Evolutionary conservation across 2,329 filamentous ascomycete species (phyloP).

Genomic region (Paramyrothecium sp.): DNA sequence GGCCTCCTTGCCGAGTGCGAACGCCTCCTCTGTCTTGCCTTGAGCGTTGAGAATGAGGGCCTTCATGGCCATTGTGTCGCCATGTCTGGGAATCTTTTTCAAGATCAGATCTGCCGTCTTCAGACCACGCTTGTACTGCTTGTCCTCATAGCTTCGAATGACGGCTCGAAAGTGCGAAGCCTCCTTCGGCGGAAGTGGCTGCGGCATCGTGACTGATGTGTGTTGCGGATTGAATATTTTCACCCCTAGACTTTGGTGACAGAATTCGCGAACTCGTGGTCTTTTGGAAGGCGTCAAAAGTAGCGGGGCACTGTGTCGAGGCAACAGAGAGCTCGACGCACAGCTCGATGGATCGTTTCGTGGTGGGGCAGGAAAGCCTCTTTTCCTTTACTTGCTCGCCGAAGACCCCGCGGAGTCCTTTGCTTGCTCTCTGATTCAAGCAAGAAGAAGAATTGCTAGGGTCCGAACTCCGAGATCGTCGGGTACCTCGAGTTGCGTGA

Average conservation of each 20-base stretch:
- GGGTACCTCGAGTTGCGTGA: background rate
- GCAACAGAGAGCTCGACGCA: too few relatives aligned
- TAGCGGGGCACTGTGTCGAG: too few relatives aligned
- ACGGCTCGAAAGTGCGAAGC: slow-evolving; percentile 90
- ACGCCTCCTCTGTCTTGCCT: slow-evolving; percentile 91
- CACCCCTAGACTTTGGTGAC: too few relatives aligned
- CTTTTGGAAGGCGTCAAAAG: too few relatives aligned
- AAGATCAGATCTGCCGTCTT: slow-evolving; percentile 97
- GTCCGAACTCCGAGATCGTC: background rate
- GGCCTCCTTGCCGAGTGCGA: slow-evolving; percentile 86
- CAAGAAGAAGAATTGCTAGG: background rate
- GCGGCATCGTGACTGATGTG: slow-evolving; percentile 55
- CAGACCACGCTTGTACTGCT: slow-evolving; percentile 93
- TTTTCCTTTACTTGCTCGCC: background rate
- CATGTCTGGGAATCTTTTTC: slow-evolving; percentile 91
- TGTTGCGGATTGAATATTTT: too few relatives aligned
- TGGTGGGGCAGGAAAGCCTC: background rate
- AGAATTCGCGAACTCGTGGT: too few relatives aligned
- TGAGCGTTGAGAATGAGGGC: slow-evolving; percentile 92
- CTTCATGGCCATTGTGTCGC: slow-evolving; percentile 98
- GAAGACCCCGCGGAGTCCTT: background rate
- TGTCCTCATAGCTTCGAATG: slow-evolving; percentile 94
- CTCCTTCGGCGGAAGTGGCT: slow-evolving; percentile 82
- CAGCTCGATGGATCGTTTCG: background rate
- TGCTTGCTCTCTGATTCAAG: background rate